Base-by-base conservation (phyloP, 2,329 filamentous ascomycete genomes). In the Dactylellina parvicollis region DNA sequence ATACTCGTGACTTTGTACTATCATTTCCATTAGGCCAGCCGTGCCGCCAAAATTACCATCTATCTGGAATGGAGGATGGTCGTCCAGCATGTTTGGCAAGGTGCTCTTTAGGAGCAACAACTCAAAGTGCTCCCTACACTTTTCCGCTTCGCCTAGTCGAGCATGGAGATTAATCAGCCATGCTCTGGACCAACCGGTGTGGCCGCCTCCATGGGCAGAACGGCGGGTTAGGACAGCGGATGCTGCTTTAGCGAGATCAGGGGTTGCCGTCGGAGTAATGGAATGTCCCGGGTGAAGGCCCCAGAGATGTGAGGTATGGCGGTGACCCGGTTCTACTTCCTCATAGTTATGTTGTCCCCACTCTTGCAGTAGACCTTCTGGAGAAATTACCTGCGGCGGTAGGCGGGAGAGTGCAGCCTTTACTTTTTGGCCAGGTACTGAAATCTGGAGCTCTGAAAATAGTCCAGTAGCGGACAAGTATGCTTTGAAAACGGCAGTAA, bases 171-270 rank as follows among this genome's bases (percentile, higher is more conserved):
- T 83, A n/a, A 85, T 78, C 0, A 83, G 77, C 84, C 84, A 86
- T 3, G 83, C 83, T 14, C 83, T 80, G 2, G 83, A 84, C 84
- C 84, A 86, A 0, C 84, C 84, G 0, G 84, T 86, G 56, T 84
- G 81, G 0, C 83, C 84, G 3, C 83, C 82, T 8, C 82, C 82
- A 47, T 81, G 76, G n/a, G 78, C 75, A 5, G 79, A 80, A n/a
- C 78, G 78, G 2, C 77, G 69, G 16, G 77, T 74, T 1, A 79
- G 77, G 5, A 76, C 78, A 9, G 78, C 79, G 0, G 80, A 80
- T 3, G 79, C 78, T 0, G 76, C 75, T 64, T 74, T 54, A 5
- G 75, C 66, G 20, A 74, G 64, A 3, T 59, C 57, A 8, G 76
- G 72, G 9, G 79, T 79, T 3, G 69, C 72, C 0, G 76, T 57